Evolutionary conservation across 1,284 basidiomycete genomes (phyloP).

Genomic region (Sanghuangporus baumii): DNA sequence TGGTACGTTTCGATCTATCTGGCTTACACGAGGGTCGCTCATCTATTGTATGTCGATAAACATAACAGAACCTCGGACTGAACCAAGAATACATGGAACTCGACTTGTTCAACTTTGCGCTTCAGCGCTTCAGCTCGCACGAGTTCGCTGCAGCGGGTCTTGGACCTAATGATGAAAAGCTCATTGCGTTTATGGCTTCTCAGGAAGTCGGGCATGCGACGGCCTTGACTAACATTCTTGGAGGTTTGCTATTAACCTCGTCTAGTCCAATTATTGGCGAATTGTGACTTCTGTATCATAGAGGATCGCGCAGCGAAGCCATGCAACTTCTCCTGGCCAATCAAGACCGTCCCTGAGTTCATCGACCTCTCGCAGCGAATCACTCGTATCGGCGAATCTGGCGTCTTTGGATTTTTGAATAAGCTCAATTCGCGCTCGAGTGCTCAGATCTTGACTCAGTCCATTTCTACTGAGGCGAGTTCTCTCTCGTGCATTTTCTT

Average conservation of each 20-base stretch:
- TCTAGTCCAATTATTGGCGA: not conserved
- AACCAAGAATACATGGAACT: conserved; percentile 62
- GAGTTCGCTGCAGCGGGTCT: conserved; percentile 57
- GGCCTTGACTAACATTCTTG: conserved; percentile 45
- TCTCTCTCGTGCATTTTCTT: conserved; percentile 10
- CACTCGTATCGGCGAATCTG: conserved; percentile 56
- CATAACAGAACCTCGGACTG: conserved; percentile 41
- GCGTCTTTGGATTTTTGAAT: conserved; percentile 54
- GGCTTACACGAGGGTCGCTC: not conserved
- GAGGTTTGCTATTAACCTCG: conserved; percentile 22
- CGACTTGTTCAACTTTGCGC: conserved; percentile 58
- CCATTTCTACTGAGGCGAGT: conserved; percentile 52
- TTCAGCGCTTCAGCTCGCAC: conserved; percentile 45
- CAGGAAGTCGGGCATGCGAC: conserved; percentile 53
- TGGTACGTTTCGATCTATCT: conserved; percentile 30
- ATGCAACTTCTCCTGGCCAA: conserved; percentile 60
- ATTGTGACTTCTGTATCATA: not conserved
- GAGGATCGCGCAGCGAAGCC: conserved; percentile 33
- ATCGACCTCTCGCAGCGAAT: conserved; percentile 58
- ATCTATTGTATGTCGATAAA: not conserved
- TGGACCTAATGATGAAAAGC: conserved; percentile 44
- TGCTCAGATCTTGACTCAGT: conserved; percentile 52
- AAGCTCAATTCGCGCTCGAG: conserved; percentile 56
- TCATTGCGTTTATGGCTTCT: conserved; percentile 54
- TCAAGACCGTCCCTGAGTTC: conserved; percentile 53